Evolutionary conservation across 78 protist species (phyloP).

Genomic region (Speleostelium caveatum): DNA sequence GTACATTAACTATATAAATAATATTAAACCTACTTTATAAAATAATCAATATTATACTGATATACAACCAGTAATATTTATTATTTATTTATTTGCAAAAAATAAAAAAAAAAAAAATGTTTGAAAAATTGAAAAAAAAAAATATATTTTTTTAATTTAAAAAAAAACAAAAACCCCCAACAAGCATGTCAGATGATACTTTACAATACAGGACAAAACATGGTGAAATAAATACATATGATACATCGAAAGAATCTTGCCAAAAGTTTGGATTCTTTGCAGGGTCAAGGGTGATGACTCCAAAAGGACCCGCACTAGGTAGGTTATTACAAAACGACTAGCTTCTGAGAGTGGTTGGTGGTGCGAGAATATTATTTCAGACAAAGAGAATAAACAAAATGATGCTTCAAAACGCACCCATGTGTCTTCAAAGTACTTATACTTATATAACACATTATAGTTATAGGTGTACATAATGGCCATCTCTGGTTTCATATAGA

Average conservation of each 20-base stretch:
- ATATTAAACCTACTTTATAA: too few relatives aligned
- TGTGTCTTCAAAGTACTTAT: background rate
- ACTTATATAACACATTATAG: background rate
- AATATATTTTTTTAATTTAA: too few relatives aligned
- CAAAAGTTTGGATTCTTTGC: conserved; percentile 52
- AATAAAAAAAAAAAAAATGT: too few relatives aligned
- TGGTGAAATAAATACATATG: conserved; percentile 13
- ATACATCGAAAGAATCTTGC: conserved; percentile 31
- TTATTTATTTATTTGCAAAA: too few relatives aligned
- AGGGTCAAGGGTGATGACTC: conserved; percentile 60
- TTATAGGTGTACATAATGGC: conserved; percentile 52
- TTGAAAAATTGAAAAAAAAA: too few relatives aligned
- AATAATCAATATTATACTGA: too few relatives aligned
- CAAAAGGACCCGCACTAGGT: conserved; percentile 34
- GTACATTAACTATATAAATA: too few relatives aligned
- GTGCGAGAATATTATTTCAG: background rate
- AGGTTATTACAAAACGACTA: background rate
- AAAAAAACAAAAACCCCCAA: too few relatives aligned
- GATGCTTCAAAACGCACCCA: background rate
- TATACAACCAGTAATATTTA: too few relatives aligned
- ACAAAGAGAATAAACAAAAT: background rate
- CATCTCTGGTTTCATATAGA: conserved; percentile 72
- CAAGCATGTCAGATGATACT: too few relatives aligned
- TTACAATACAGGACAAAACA: conserved; percentile 10
- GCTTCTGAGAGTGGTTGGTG: background rate